Conservation (phyloP, 1,284 basidiomycete genomes). For the Apiotrichum domesticum region DNA sequence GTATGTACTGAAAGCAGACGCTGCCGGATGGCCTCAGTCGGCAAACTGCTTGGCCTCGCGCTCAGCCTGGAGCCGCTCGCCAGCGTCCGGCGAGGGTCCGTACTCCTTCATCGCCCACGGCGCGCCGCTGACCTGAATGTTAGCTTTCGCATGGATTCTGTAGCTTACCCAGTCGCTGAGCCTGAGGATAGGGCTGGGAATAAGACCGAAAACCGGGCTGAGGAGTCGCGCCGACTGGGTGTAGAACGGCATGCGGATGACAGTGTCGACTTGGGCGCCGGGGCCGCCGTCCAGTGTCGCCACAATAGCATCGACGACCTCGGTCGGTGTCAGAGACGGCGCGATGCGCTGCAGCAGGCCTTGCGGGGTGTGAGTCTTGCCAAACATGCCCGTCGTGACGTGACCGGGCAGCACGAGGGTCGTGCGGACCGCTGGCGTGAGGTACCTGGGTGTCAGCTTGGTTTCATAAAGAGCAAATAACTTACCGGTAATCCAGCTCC, state of each 20-base stretch:
- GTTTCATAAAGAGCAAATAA: background rate
- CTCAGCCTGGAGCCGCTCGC: slow-evolving; percentile 6
- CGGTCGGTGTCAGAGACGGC: slow-evolving; percentile 64
- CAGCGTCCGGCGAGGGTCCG: slow-evolving; percentile 31
- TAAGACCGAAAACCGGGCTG: slow-evolving; percentile 26
- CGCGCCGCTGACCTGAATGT: slow-evolving; percentile 27
- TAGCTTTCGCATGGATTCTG: background rate
- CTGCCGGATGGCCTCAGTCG: background rate
- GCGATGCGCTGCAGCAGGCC: slow-evolving; percentile 62
- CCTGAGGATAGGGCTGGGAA: slow-evolving; percentile 36
- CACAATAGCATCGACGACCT: slow-evolving; percentile 74
- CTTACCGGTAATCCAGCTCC: slow-evolving; percentile 69
- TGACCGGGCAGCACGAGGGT: slow-evolving; percentile 74
- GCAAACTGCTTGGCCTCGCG: background rate
- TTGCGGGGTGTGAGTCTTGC: slow-evolving; percentile 54
- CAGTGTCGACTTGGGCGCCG: slow-evolving; percentile 55
- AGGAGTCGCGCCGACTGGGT: slow-evolving; percentile 32
- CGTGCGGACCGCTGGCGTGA: slow-evolving; percentile 66
- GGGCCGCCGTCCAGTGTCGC: slow-evolving; percentile 61
- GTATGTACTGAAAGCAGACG: no score
- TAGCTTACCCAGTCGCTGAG: slow-evolving; percentile 35
- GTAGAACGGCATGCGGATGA: slow-evolving; percentile 59
- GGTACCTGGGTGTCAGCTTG: slow-evolving; percentile 54
- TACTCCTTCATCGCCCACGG: slow-evolving; percentile 36
- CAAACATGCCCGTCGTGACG: slow-evolving; percentile 67